Conservation (phyloP, 192 early-diverging fungal species). For the Coemansia sp. region DNA sequence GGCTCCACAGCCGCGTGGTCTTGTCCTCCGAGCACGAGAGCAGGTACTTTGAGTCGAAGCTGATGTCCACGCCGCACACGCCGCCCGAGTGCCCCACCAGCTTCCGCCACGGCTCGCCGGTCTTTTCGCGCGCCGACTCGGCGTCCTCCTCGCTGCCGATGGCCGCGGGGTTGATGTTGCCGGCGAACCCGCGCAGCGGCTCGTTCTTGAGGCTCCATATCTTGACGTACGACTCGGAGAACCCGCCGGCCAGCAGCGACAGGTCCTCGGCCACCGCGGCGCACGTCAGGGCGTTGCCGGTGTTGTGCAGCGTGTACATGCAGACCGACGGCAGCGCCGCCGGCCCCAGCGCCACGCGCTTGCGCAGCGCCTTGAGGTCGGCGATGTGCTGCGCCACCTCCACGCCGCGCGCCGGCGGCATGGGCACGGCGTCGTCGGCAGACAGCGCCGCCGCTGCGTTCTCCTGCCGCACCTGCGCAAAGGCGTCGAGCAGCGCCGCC, state of each 20-base stretch:
- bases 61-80: slow-evolving; percentile 84
- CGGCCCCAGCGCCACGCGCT: slow-evolving; percentile 67
- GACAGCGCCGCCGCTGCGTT: slow-evolving; percentile 59
- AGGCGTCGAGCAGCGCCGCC: slow-evolving; percentile 55
- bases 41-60: slow-evolving; percentile 79
- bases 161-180: slow-evolving; percentile 59
- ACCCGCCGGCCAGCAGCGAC: slow-evolving; percentile 82
- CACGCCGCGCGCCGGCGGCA: slow-evolving; percentile 59
- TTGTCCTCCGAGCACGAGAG: slow-evolving; percentile 91
- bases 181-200: slow-evolving; percentile 64
- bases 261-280: slow-evolving; percentile 79
- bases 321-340: slow-evolving; percentile 82
- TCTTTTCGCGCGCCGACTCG: slow-evolving; percentile 60
- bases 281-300: slow-evolving; percentile 81
- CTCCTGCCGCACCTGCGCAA: slow-evolving; percentile 65
- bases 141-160: slow-evolving; percentile 61
- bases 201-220: slow-evolving; percentile 88
- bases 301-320: slow-evolving; percentile 96
- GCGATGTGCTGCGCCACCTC: slow-evolving; percentile 82
- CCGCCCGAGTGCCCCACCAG: slow-evolving; percentile 91
- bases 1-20: slow-evolving; percentile 95
- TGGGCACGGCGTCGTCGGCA: slow-evolving; percentile 34
- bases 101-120: slow-evolving; percentile 59
- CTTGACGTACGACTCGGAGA: slow-evolving; percentile 90
- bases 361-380: slow-evolving; percentile 70